phyloP scores from a whole-genome alignment of 306 rosid genomes.

The Elaeagnus macrophylla region DNA sequence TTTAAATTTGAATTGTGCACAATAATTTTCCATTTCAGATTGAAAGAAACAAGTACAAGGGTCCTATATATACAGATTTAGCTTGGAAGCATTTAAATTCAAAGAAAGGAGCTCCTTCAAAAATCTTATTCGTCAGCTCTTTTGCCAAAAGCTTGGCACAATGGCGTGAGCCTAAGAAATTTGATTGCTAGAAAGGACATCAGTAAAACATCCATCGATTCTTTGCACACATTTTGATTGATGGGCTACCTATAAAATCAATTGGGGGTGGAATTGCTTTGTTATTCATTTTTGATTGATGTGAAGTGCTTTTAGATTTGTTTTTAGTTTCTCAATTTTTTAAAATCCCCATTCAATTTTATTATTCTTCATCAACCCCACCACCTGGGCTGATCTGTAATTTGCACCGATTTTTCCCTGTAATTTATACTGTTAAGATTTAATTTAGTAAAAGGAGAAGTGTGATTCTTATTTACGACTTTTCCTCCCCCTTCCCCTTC shows the following conservation, averaged over 20 bases:
- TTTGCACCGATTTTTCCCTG: constrained; percentile 19
- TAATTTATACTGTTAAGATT: constrained; percentile 20
- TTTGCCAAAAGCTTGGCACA: constrained; percentile 51
- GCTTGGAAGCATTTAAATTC: constrained; percentile 80
- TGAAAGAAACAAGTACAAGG: constrained; percentile 65
- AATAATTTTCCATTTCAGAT: constrained; percentile 38
- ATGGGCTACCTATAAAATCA: constrained; percentile 24
- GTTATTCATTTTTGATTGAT: constrained; percentile 41
- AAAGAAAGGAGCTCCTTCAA: constrained; percentile 57
- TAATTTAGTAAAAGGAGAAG: not conserved
- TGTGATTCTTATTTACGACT: too few relatives aligned
- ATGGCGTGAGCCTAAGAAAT: constrained; percentile 70
- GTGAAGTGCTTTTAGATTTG: constrained; percentile 22
- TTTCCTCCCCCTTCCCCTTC: too few relatives aligned
- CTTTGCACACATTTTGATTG: constrained; percentile 16
- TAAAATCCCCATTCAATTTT: constrained; percentile 32
- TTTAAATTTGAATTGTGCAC: too few relatives aligned
- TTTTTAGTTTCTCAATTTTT: constrained; percentile 10
- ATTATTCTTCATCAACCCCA: constrained; percentile 40
- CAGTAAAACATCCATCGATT: not conserved
- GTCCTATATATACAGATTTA: constrained; percentile 75
- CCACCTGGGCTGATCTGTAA: constrained; percentile 32
- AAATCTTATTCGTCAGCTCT: constrained; percentile 49
- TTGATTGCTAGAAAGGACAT: constrained; percentile 42
- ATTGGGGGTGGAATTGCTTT: constrained; percentile 29